Percentiles rank a stretch among this genome's conserved stretches.
Evolutionary conservation across 352 stramenopile genomes (phyloP).

Genomic region (Lagenidium giganteum): DNA sequence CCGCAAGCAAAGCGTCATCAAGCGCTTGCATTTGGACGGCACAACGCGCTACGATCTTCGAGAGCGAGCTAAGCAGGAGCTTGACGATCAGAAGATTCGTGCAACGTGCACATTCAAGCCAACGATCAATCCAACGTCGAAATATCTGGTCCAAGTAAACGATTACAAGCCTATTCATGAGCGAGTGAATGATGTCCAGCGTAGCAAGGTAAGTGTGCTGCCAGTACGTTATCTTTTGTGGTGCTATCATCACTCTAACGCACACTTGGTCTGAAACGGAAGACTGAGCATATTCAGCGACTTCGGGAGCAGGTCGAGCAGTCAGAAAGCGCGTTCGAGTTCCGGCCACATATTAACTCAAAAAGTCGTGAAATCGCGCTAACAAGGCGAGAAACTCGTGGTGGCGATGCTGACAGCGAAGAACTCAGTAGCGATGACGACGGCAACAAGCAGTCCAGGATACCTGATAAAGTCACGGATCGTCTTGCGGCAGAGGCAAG

Average conservation of each 20-base stretch:
- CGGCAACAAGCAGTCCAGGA: constrained; percentile 2
- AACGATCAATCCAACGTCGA: constrained; percentile 49
- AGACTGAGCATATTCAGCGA: constrained; percentile 38
- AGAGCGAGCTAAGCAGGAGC: constrained; percentile 34
- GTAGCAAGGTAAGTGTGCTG: constrained; percentile 43
- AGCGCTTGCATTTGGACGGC: constrained; percentile 63
- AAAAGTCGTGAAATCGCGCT: constrained; percentile 61
- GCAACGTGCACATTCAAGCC: constrained; percentile 73
- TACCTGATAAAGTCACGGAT: constrained; percentile 37
- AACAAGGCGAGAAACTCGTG: too few species aligned
- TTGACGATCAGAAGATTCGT: constrained; percentile 42
- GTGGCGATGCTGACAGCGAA: constrained; percentile 28
- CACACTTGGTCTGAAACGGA: background rate
- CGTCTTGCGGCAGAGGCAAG: constrained; percentile 51
- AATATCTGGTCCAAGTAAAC: constrained; percentile 23
- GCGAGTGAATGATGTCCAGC: constrained; percentile 52
- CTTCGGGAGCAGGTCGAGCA: constrained; percentile 43
- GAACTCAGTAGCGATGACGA: constrained; percentile 11
- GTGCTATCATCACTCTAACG: too few species aligned
- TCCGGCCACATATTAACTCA: constrained; percentile 55
- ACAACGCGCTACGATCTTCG: constrained; percentile 46
- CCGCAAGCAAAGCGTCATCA: constrained; percentile 27
- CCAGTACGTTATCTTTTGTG: too few species aligned
- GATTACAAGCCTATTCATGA: constrained; percentile 72
- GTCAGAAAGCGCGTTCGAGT: constrained; percentile 29